Percentiles rank a stretch among this genome's conserved stretches.
These are phyloP conservation scores for Symbiodinium natans DNA, from an alignment of 73 alveolate species.

Conservation along the genomic window DNA sequence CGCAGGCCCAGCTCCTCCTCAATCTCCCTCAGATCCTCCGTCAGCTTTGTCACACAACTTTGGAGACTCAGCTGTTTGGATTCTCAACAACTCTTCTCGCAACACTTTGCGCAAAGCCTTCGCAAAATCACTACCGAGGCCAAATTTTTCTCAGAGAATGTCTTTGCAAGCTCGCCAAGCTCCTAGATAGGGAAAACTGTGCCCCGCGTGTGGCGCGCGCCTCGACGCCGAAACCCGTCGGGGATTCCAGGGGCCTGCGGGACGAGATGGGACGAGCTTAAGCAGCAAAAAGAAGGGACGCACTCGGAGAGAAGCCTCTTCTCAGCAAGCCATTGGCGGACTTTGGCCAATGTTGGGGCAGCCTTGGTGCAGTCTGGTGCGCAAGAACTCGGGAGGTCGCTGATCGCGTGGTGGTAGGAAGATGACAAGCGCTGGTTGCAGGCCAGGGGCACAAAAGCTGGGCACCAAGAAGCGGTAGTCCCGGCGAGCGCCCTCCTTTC, in stretches of 20 bases:
- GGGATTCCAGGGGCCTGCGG: constrained; percentile 21
- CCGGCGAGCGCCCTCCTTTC: constrained; percentile 61
- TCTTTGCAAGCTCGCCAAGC: too few relatives aligned
- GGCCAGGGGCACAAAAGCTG: constrained; percentile 33
- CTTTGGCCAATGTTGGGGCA: not conserved
- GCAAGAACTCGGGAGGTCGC: not conserved
- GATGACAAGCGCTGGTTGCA: not conserved
- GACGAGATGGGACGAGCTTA: not conserved
- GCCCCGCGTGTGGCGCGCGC: too few relatives aligned
- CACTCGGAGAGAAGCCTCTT: constrained; percentile 22
- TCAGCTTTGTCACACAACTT: too few relatives aligned
- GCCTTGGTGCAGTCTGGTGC: not conserved
- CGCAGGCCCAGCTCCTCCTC: constrained; percentile 50
- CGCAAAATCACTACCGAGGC: too few relatives aligned
- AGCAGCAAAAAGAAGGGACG: not conserved
- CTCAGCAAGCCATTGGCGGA: constrained; percentile 32
- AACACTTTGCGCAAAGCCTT: not conserved
- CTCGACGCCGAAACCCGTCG: constrained; percentile 36
- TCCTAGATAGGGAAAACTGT: too few relatives aligned
- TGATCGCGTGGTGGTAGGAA: not conserved
- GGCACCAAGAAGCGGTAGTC: constrained; percentile 76
- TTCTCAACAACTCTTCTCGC: too few relatives aligned
- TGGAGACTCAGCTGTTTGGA: too few relatives aligned
- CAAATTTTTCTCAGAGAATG: too few relatives aligned
- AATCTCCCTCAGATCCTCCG: constrained; percentile 35